Evolutionary conservation across 2,329 filamentous ascomycete species (phyloP), one percentile per base, ranked within the genome.

Genomic region (Colletotrichum theobromicola): DNA sequence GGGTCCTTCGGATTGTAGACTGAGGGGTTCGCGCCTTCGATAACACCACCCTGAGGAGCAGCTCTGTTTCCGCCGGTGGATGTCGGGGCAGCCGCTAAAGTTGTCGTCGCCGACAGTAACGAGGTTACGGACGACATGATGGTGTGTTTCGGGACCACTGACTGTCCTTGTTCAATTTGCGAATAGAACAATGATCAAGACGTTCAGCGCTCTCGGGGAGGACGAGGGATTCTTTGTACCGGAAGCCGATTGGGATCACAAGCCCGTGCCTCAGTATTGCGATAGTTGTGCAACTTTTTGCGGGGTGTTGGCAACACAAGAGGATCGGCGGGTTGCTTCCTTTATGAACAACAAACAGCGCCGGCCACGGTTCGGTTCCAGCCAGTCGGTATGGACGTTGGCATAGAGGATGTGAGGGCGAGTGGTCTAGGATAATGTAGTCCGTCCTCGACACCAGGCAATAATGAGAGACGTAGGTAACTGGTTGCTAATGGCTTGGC

Each of bases 21-120:
- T 34, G 93, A 88, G 2, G 94, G 94, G 76, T 95, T 92, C 67
- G 90, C 85, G 57, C 92, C 92, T 77, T 95, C 93, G 57, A 96
- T 86, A 74, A 96, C 90, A 76, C 94, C 94, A 69, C 86, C 87
- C 76, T 89, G 87, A 10, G 86, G 81, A 24, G 83, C 68, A 1
- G 81, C 84, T 64, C 83, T 81, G 34, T 71, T 74, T 37, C 67
- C 71, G 10, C 71, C 67, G 13, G 67, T 71, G n/a, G 83, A 79
- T 37, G 81, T 78, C 21, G 82, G 75, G 13, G 80, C 79, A 8
- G 79, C 77, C 18, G 80, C 79, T 35, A 80, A 76, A 24, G 82
- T 78, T 24, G 79, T 77, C 18, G 78, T 77, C 26, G 57, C 70
- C 70, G 65, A 63, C 32, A 72, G 34, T 7, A 72, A 37, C 16